Conservation (phyloP, 192 early-diverging fungal genomes). For the Pilobolus umbonatus region DNA sequence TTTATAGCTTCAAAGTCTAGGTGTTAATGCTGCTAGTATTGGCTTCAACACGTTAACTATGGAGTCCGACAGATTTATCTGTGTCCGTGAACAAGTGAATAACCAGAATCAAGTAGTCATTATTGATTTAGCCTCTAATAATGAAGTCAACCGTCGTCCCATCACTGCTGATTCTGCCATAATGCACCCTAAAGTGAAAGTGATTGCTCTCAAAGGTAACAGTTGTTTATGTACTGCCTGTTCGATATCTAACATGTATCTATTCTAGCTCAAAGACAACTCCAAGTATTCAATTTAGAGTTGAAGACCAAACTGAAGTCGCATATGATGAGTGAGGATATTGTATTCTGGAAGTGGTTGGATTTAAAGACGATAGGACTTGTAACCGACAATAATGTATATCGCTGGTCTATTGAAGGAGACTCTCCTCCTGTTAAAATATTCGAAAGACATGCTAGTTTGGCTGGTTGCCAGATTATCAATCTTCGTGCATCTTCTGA, state of each 20-base stretch:
- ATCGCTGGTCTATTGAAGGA: slow-evolving; percentile 97
- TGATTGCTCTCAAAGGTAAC: slow-evolving; percentile 93
- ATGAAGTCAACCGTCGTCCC: slow-evolving; percentile 78
- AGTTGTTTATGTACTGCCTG: not conserved
- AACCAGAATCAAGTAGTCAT: slow-evolving; percentile 90
- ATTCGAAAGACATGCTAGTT: slow-evolving; percentile 86
- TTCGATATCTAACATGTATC: not conserved
- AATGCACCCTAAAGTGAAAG: slow-evolving; percentile 92
- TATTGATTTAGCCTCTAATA: slow-evolving; percentile 84
- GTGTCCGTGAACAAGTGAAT: slow-evolving; percentile 88
- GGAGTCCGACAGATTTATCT: slow-evolving; percentile 97
- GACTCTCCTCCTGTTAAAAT: slow-evolving; percentile 80
- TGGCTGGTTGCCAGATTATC: slow-evolving; percentile 90
- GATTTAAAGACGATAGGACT: slow-evolving; percentile 78
- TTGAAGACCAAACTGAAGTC: slow-evolving; percentile 95
- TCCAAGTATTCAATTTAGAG: slow-evolving; percentile 98
- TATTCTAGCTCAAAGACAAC: slow-evolving; percentile 68
- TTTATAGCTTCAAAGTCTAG: slow-evolving; percentile 79
- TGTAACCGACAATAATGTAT: slow-evolving; percentile 84
- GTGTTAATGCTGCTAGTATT: slow-evolving; percentile 89
- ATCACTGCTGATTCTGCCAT: slow-evolving; percentile 98
- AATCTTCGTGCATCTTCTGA: slow-evolving; percentile 89
- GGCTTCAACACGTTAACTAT: slow-evolving; percentile 97
- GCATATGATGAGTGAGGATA: slow-evolving; percentile 85
- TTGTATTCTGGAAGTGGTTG: slow-evolving; percentile 97